A percentile compares a stretch with the other conserved stretches of the same genome.
Evolutionary conservation across 2,329 filamentous ascomycete genomes (phyloP).

Genomic region (Talaromyces sp.): DNA sequence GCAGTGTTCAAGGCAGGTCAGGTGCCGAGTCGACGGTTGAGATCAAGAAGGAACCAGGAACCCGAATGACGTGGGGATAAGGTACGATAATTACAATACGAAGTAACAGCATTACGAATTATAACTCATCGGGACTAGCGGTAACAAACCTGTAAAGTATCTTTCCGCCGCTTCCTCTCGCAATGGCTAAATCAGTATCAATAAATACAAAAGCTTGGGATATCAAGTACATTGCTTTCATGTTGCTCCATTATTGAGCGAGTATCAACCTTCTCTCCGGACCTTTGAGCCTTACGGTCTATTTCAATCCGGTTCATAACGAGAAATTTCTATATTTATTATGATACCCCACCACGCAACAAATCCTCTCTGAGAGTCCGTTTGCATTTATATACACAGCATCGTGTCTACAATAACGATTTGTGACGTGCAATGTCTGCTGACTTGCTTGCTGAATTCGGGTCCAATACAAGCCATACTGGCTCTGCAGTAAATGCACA

Average conservation of each 20-base stretch:
- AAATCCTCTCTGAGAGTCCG: not conserved
- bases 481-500: not conserved
- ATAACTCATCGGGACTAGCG: not conserved
- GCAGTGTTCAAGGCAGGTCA: not conserved
- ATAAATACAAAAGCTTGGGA: not conserved
- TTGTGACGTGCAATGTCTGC: constrained; percentile 45
- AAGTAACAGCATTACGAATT: not conserved
- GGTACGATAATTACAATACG: not conserved
- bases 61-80: constrained; percentile 13
- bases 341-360: not conserved
- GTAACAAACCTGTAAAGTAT: not conserved
- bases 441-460: constrained; percentile 54
- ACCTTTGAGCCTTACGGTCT: not conserved
- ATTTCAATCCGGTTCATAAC: not conserved
- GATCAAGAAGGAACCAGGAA: constrained; percentile 16
- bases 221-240: not conserved
- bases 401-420: not conserved
- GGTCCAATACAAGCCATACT: constrained; percentile 18
- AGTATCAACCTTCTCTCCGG: not conserved
- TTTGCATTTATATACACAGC: not conserved
- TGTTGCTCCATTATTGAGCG: not conserved
- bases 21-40: not conserved
- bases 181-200: not conserved
- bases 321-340: not conserved
- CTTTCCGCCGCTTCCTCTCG: not conserved